phyloP scores from a whole-genome alignment of 805 yeast species.

The Phaffomyces antillensis region DNA sequence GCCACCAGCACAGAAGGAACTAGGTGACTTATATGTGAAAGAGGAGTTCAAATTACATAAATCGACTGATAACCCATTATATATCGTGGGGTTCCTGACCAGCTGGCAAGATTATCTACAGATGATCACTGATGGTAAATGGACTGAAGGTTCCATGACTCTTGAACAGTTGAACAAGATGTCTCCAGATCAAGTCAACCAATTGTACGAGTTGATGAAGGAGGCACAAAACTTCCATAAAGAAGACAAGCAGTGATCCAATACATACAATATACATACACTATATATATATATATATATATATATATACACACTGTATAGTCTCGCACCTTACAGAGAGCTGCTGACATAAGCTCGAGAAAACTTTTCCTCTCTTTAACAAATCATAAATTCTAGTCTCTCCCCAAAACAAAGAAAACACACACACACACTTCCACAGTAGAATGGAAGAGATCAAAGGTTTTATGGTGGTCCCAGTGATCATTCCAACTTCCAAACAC shows the following conservation, averaged over 20 bases:
- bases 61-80: conserved; percentile 78
- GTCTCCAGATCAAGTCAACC: conserved; percentile 86
- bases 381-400: too few relatives aligned
- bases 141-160: conserved; percentile 60
- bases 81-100: conserved; percentile 87
- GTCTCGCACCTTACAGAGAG: too few relatives aligned
- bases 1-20: conserved; percentile 60
- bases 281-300: too few relatives aligned
- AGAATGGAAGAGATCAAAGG: conserved; percentile 45
- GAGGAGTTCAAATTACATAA: conserved; percentile 85
- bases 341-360: too few relatives aligned
- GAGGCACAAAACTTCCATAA: conserved; percentile 38
- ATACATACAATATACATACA: not conserved
- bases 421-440: not conserved
- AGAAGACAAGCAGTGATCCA: conserved; percentile 8
- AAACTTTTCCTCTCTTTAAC: too few relatives aligned
- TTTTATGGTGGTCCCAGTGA: conserved; percentile 44
- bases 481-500: conserved; percentile 27
- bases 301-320: too few relatives aligned
- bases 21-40: conserved; percentile 88
- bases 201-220: conserved; percentile 71
- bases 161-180: conserved; percentile 65
- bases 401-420: too few relatives aligned
- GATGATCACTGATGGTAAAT: conserved; percentile 50
- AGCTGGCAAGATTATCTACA: conserved; percentile 88